Conservation (phyloP, 179 eudicot genomes). For the Camellia oleifera region DNA sequence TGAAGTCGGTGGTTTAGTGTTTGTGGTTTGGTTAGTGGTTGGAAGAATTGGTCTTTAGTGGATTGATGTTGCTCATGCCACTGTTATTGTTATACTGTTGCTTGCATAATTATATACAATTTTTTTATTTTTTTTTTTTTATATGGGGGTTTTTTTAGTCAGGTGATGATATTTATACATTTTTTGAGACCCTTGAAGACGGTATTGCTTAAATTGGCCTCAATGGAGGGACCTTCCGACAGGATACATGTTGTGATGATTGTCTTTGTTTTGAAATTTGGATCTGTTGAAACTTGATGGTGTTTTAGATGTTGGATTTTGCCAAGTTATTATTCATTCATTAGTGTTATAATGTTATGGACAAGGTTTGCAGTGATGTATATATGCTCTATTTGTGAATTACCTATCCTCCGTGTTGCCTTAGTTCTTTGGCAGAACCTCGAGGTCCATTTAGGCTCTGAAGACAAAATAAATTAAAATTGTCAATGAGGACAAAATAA, state of each 20-base stretch:
- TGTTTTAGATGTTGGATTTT: neutral
- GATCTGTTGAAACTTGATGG: too few relatives aligned
- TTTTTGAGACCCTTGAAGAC: neutral
- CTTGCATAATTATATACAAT: neutral
- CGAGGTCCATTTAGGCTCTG: too few relatives aligned
- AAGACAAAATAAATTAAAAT: too few relatives aligned
- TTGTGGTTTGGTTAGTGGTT: neutral
- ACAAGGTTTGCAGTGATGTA: too few relatives aligned
- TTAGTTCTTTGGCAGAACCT: too few relatives aligned
- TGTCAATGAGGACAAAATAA: too few relatives aligned
- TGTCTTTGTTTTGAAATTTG: too few relatives aligned
- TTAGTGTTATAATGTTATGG: neutral
- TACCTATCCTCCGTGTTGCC: too few relatives aligned
- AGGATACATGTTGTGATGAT: neutral
- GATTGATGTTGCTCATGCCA: neutral
- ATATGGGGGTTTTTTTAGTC: neutral
- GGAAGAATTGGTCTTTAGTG: neutral
- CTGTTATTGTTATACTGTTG: neutral
- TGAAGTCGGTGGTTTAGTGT: neutral
- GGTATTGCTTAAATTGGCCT: neutral
- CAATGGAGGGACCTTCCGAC: neutral
- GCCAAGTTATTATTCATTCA: neutral
- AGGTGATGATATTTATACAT: neutral
- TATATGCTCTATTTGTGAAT: too few relatives aligned
- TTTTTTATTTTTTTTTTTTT: neutral